Percentiles rank a stretch among this genome's conserved stretches.
These are phyloP conservation scores for Tulasnella sp. DNA, from an alignment of 768 basidiomycete genomes.

Conservation along the genomic window DNA sequence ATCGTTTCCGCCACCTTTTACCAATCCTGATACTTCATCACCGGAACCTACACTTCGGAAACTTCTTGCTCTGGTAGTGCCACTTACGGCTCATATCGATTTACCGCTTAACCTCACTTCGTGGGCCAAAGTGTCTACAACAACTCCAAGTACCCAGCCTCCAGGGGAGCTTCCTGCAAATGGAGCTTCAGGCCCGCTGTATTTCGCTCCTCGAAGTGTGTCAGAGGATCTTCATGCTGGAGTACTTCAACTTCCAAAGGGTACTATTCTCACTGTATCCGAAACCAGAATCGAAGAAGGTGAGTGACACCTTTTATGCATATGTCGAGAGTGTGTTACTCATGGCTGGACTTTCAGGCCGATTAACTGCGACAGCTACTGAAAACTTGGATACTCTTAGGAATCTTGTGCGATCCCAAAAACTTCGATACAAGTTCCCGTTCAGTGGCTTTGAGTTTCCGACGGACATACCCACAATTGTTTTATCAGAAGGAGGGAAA, in stretches of 20 bases:
- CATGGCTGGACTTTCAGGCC: not conserved
- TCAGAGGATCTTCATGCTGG: constrained; percentile 65
- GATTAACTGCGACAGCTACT: constrained; percentile 34
- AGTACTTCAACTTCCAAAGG: constrained; percentile 54
- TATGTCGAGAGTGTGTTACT: not conserved
- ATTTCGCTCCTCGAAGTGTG: constrained; percentile 28
- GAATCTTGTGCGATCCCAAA: constrained; percentile 49
- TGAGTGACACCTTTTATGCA: constrained; percentile 19
- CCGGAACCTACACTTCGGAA: constrained; percentile 37
- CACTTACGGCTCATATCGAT: constrained; percentile 27
- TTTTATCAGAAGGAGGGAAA: constrained; percentile 43
- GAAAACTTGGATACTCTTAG: constrained; percentile 51
- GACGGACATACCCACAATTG: constrained; percentile 56
- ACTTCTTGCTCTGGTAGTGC: constrained; percentile 46
- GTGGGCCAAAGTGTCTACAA: constrained; percentile 1
- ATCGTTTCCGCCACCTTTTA: constrained; percentile 42
- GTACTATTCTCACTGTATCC: constrained; percentile 46
- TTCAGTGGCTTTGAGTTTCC: constrained; percentile 46
- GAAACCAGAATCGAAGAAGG: constrained; percentile 62
- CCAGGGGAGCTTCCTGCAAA: too few relatives aligned
- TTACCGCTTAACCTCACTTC: constrained; percentile 8
- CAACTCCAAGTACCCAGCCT: not conserved
- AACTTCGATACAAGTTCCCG: constrained; percentile 61
- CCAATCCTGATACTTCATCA: constrained; percentile 18
- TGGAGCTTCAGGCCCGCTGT: too few relatives aligned